Conservation (phyloP, 345 rosid genomes). For the Microcos paniculata region DNA sequence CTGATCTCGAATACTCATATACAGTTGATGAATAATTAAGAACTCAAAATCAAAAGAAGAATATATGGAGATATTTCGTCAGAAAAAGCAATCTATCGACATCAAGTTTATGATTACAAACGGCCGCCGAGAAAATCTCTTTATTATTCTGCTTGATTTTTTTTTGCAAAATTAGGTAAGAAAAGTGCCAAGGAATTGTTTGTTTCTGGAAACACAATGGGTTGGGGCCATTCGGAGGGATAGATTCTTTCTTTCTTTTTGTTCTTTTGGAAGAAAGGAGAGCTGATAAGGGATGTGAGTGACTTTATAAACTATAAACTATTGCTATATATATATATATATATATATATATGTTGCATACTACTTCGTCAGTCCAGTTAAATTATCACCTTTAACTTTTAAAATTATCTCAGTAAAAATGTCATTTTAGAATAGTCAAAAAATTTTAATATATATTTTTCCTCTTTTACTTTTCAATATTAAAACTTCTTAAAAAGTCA, state of each 20-base stretch:
- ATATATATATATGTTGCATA: no score
- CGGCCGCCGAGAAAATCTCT: background rate
- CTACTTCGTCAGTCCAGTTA: no score
- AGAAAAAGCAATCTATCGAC: background rate
- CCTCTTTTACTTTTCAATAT: no score
- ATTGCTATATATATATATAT: no score
- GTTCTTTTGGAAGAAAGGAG: background rate
- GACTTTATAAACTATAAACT: background rate
- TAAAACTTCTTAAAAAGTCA: no score
- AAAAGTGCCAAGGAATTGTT: background rate
- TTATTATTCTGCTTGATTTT: background rate
- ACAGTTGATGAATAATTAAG: background rate
- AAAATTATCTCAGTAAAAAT: no score
- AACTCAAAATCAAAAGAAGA: background rate
- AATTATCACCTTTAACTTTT: no score
- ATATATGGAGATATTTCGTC: background rate
- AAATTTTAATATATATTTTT: no score
- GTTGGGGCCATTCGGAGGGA: background rate
- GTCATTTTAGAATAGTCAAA: no score
- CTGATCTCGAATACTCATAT: background rate
- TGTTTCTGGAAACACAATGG: background rate
- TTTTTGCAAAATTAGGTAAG: background rate
- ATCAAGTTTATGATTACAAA: background rate
- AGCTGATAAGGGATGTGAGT: background rate
- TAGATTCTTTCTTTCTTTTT: background rate